Evolutionary conservation across 2,329 filamentous ascomycete genomes (phyloP).

Genomic region (Arthrobotrys conoides): DNA sequence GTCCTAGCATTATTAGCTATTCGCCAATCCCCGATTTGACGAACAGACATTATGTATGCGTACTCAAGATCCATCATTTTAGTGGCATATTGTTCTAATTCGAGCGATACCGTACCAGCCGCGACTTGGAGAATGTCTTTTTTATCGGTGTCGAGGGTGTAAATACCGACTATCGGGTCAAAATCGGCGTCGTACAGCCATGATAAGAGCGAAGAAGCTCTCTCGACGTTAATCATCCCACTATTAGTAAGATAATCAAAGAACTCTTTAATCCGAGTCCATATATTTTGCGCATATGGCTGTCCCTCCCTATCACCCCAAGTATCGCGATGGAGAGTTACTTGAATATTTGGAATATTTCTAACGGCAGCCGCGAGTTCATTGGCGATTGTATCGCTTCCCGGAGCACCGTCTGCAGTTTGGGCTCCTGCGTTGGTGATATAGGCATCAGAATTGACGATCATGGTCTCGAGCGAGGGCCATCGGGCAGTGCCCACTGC

Average conservation of each 20-base stretch:
- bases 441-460: not conserved
- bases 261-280: conserved; percentile 20
- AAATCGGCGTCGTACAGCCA: conserved; percentile 27
- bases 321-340: conserved; percentile 8
- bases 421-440: not conserved
- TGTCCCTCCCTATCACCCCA: conserved; percentile 19
- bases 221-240: not conserved
- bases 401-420: not conserved
- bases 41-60: not conserved
- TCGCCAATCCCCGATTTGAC: not conserved
- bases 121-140: conserved; percentile 8
- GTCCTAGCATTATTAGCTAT: not conserved
- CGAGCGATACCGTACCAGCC: not conserved
- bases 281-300: conserved; percentile 28
- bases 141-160: conserved; percentile 21
- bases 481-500: not conserved
- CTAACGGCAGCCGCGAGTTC: not conserved
- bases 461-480: not conserved
- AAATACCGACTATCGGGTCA: conserved; percentile 23
- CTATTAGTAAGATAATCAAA: not conserved
- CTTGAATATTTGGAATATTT: not conserved
- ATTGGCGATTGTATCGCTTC: not conserved
- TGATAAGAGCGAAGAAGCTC: not conserved
- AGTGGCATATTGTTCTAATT: no score
- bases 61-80: not conserved